Evolutionary conservation across 768 basidiomycete genomes (phyloP), one percentile per base, ranked within the genome.

Genomic region (Rubroboletus pulcherrimus): DNA sequence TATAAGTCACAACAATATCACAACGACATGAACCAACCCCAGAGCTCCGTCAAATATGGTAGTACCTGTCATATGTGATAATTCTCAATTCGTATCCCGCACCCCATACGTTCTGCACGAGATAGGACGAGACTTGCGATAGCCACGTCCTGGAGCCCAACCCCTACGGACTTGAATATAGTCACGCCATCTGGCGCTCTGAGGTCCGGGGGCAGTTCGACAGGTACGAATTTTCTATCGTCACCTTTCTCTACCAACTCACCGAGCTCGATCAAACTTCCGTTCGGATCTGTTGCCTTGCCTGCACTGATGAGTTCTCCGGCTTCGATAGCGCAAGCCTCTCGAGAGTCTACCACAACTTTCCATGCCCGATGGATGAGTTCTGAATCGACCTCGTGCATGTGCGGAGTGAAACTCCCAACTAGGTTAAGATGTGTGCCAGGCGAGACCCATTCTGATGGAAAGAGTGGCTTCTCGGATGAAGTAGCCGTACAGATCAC

Each of bases 151-250:
- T 95, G 93, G n/a, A 91, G 71, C 1, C 89, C 91, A 7, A 93
- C 71, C 2, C 93, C 93, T 6, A 95, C 93, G 0, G 87, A 89
- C 72, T 94, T 95, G 80, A 92, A 94, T 30, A 95, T 77, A 1
- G 86, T 89, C 11, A 93, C 76, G 1, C 79, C 77, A 1, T 81
- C 83, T 4, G 66, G 59, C 26, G 10, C 62, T 24, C 46, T 55
- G 33, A 63, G 39, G 43, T 39, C 56, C 45, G 46, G 44, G 5
- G 61, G 61, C 17, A 61, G 30, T 29, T 54, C 56, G 10, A 65
- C 48, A 31, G 63, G 41, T 4, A 54, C 47, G 19, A 58, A 46
- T 11, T 44, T 53, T 41, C 60, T 57, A 38, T 58, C 54, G 0
- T 49, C 46, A 2, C 29, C 48, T 38, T 51, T 55, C 49, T 45